A percentile compares a stretch with the other conserved stretches of the same genome.
These are phyloP conservation scores for Phaeosphaeria sp. DNA, from an alignment of 2,329 filamentous ascomycete species.

Conservation along the genomic window DNA sequence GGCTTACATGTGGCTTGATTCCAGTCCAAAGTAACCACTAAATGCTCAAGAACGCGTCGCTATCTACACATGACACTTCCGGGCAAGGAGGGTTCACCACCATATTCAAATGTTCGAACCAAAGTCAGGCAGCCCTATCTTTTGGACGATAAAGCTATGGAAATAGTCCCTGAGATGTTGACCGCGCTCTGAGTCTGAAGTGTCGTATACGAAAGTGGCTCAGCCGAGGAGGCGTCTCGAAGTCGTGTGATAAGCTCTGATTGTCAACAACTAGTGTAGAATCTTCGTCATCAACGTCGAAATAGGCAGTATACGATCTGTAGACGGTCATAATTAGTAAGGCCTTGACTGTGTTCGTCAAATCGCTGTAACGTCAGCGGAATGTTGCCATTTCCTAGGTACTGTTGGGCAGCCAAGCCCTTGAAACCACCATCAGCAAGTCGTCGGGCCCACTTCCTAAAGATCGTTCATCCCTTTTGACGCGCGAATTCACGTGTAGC, in stretches of 20 bases:
- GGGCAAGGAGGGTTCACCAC: not conserved
- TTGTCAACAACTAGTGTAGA: not conserved
- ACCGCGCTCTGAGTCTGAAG: not conserved
- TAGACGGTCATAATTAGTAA: too few species aligned
- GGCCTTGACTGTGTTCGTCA: too few species aligned
- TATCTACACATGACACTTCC: not conserved
- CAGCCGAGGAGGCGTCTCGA: not conserved
- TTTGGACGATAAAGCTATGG: not conserved
- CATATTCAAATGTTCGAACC: not conserved
- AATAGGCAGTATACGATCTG: not conserved
- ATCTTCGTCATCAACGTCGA: not conserved
- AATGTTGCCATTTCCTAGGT: not conserved
- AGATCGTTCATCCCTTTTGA: too few species aligned
- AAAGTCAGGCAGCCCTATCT: not conserved
- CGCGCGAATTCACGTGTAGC: not conserved
- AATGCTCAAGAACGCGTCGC: not conserved
- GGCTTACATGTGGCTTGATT: not conserved
- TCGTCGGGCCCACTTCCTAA: not conserved
- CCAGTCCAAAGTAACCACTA: not conserved
- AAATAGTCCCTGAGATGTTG: not conserved
- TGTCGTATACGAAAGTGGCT: not conserved
- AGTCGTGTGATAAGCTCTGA: not conserved
- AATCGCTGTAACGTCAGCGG: not conserved
- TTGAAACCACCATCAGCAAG: not conserved
- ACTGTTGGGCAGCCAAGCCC: not conserved